These are phyloP conservation scores for Drechslerella stenobrocha DNA, from an alignment of 2,329 filamentous ascomycete species.

Conservation along the genomic window DNA sequence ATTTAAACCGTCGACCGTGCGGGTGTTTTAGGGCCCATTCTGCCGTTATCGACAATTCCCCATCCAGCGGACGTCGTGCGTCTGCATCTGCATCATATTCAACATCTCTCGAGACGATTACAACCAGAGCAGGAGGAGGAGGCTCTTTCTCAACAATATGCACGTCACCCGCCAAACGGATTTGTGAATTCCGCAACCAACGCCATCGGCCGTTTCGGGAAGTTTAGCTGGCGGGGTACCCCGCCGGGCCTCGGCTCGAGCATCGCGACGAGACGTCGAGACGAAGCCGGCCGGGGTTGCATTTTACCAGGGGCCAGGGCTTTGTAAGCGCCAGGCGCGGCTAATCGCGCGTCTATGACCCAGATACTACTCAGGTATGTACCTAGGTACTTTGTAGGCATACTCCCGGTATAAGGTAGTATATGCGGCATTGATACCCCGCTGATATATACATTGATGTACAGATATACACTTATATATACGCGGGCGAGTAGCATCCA, in stretches of 20 bases:
- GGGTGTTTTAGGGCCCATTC: constrained; percentile 15
- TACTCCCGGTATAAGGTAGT: too few relatives aligned
- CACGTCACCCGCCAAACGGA: neutral
- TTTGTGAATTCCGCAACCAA: too few relatives aligned
- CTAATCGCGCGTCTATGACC: constrained; percentile 4
- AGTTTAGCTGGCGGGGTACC: constrained; percentile 6
- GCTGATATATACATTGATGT: too few relatives aligned
- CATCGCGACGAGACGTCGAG: constrained; percentile 39
- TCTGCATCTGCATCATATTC: too few relatives aligned
- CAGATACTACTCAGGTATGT: too few relatives aligned
- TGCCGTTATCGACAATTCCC: constrained; percentile 32
- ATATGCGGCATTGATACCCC: too few relatives aligned
- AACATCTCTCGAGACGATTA: constrained; percentile 35
- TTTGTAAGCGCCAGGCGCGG: neutral
- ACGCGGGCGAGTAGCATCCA: too few relatives aligned
- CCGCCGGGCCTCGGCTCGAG: constrained; percentile 1
- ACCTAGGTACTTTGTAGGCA: too few relatives aligned
- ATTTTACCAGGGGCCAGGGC: neutral
- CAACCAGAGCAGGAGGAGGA: neutral
- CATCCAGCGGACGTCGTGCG: constrained; percentile 38
- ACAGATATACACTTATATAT: too few relatives aligned
- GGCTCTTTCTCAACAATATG: neutral
- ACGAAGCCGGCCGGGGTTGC: constrained; percentile 10
- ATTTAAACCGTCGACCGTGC: constrained; percentile 22
- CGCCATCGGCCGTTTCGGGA: too few relatives aligned